Evolutionary conservation across 73 alveolate genomes (phyloP).

Genomic region (Durusdinium trenchii): DNA sequence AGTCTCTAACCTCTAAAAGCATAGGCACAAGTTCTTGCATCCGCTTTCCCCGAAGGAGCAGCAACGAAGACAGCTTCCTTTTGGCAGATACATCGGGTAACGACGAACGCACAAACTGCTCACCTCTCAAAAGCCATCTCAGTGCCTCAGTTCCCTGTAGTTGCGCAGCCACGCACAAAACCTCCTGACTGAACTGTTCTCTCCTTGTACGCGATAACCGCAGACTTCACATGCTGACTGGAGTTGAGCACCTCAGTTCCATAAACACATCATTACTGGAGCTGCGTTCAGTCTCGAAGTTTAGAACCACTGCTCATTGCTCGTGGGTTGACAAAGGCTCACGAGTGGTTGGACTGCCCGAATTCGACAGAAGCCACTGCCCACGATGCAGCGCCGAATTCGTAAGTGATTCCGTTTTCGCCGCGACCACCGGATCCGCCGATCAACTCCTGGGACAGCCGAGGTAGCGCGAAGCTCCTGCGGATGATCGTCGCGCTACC

Average conservation of each 20-base stretch:
- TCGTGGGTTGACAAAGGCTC: too few relatives aligned
- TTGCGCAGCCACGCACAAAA: neutral
- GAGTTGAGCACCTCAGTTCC: slow-evolving; percentile 19
- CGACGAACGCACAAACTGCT: neutral
- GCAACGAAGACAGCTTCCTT: slow-evolving; percentile 1
- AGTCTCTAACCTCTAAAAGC: neutral
- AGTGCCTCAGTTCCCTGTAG: neutral
- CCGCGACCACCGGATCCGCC: slow-evolving; percentile 64
- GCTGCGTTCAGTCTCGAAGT: too few relatives aligned
- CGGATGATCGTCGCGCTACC: neutral
- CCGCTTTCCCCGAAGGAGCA: neutral
- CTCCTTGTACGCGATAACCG: neutral
- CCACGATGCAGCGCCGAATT: neutral
- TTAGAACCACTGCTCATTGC: too few relatives aligned
- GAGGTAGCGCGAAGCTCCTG: slow-evolving; percentile 8
- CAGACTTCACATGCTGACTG: neutral
- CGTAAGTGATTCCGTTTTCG: slow-evolving; percentile 40
- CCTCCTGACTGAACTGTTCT: neutral
- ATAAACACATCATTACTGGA: too few relatives aligned
- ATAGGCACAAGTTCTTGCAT: neutral
- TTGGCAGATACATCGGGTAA: neutral
- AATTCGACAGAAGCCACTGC: too few relatives aligned
- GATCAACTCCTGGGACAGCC: slow-evolving; percentile 41
- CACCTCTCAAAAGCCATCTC: neutral
- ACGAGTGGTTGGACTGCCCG: too few relatives aligned